Conservation (phyloP, 805 yeast species). For the Starmerella scarabaei region DNA sequence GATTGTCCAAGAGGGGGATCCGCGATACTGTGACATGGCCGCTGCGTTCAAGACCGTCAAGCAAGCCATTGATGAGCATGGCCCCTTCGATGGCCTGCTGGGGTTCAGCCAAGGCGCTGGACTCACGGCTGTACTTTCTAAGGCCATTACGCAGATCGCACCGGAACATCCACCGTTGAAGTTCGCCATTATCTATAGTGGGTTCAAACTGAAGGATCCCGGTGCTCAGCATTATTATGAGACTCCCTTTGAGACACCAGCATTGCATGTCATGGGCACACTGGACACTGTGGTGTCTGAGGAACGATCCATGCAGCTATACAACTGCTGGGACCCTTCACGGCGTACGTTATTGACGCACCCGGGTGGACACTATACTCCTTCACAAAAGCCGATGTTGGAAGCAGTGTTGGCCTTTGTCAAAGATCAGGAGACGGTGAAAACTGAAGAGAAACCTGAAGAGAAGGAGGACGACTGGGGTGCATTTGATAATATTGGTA, state of each 20-base stretch:
- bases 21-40: constrained; percentile 26
- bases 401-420: constrained; percentile 25
- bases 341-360: constrained; percentile 47
- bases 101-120: constrained; percentile 97
- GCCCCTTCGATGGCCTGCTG: constrained; percentile 77
- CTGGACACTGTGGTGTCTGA: constrained; percentile 75
- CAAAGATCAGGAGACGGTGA: neutral
- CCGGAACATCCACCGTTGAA: constrained; percentile 43
- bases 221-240: constrained; percentile 25
- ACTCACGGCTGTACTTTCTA: constrained; percentile 55
- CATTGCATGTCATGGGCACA: constrained; percentile 76
- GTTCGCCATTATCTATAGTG: constrained; percentile 67
- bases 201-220: constrained; percentile 30
- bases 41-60: constrained; percentile 39
- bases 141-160: constrained; percentile 40
- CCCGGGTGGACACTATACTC: constrained; percentile 97
- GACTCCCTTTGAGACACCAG: constrained; percentile 28
- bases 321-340: constrained; percentile 35
- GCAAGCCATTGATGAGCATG: constrained; percentile 45
- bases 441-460: constrained; percentile 2
- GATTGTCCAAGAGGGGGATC: constrained; percentile 35
- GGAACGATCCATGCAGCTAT: constrained; percentile 51
- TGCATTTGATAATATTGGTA: constrained; percentile 29
- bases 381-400: constrained; percentile 55
- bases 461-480: constrained; percentile 27